Conservation (phyloP, 306 rosid genomes). For the Castanospermum australe region DNA sequence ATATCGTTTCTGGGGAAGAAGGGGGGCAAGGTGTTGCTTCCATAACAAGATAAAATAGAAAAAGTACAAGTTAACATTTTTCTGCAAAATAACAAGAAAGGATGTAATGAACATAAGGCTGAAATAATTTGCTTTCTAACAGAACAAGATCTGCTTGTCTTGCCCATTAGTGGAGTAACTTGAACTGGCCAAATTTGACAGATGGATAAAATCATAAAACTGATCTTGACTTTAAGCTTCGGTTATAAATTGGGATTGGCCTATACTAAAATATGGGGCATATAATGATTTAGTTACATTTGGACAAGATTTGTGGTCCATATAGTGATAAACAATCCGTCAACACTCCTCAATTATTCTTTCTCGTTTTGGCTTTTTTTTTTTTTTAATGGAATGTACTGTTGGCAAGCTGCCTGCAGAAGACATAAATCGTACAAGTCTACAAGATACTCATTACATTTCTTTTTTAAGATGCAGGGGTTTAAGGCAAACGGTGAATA, state of each 20-base stretch:
- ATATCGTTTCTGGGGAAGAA: background rate
- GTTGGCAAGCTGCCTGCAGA: background rate
- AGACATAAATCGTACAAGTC: conserved; percentile 9
- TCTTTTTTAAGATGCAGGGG: too few species aligned
- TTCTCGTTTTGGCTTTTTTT: background rate
- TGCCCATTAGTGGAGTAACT: background rate
- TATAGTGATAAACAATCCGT: background rate
- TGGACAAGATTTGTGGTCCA: background rate
- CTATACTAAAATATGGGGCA: background rate
- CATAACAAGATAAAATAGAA: background rate
- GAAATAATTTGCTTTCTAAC: too few species aligned
- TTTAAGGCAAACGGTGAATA: background rate
- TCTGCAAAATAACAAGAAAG: background rate
- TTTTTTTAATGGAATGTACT: background rate
- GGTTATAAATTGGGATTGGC: background rate
- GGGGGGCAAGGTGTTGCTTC: conserved; percentile 12
- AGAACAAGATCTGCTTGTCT: background rate
- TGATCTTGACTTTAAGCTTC: background rate
- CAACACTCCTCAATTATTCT: background rate
- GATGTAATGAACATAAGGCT: background rate
- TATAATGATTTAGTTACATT: background rate
- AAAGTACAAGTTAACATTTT: background rate
- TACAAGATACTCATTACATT: too few species aligned
- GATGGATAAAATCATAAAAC: background rate
- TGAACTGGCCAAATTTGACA: background rate